Evolutionary conservation across 2,329 filamentous ascomycete species (phyloP).

Genomic region (Epichloe aotearoae): DNA sequence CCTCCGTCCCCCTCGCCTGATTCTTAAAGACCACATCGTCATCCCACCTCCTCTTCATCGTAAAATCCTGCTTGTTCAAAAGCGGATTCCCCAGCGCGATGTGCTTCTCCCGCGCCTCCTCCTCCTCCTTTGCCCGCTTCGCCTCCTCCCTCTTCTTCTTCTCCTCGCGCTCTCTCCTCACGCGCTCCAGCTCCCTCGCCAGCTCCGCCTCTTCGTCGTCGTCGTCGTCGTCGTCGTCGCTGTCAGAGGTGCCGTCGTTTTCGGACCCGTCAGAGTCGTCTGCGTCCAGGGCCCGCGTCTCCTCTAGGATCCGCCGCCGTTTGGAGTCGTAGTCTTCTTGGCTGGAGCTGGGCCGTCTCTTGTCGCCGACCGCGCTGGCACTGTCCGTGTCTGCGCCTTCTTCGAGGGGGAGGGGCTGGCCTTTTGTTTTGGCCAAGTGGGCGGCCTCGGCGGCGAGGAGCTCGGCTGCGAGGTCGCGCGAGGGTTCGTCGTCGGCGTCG

Average conservation of each 20-base stretch:
- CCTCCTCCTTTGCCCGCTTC: slow-evolving; percentile 65
- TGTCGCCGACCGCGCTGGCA: slow-evolving; percentile 21
- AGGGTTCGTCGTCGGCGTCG: slow-evolving; percentile 52
- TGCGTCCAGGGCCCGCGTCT: slow-evolving; percentile 78
- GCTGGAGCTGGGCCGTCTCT: slow-evolving; percentile 42
- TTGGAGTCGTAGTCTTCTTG: slow-evolving; percentile 67
- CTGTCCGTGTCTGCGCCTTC: slow-evolving; percentile 27
- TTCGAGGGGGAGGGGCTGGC: slow-evolving; percentile 26
- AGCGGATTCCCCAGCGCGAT: slow-evolving; percentile 89
- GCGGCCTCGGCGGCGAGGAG: slow-evolving; percentile 78
- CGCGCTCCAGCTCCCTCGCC: slow-evolving; percentile 86
- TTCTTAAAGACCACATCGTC: slow-evolving; percentile 99
- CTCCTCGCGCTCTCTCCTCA: slow-evolving; percentile 58
- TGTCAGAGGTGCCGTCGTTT: slow-evolving; percentile 38
- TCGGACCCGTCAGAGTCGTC: slow-evolving; percentile 49
- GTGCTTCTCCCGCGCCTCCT: slow-evolving; percentile 72
- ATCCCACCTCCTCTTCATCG: slow-evolving; percentile 87
- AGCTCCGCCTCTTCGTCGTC: slow-evolving; percentile 62
- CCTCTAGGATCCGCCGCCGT: slow-evolving; percentile 72
- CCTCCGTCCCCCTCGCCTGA: slow-evolving; percentile 87
- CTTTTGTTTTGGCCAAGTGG: slow-evolving; percentile 74
- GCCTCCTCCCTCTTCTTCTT: slow-evolving; percentile 46
- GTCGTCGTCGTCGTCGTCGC: slow-evolving; percentile 34
- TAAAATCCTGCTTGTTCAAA: slow-evolving; percentile 79
- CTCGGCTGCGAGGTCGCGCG: slow-evolving; percentile 76